Evolutionary conservation across 441 rosid species (phyloP), one percentile per base, ranked within the genome.

Genomic region (Viola pubescens): DNA sequence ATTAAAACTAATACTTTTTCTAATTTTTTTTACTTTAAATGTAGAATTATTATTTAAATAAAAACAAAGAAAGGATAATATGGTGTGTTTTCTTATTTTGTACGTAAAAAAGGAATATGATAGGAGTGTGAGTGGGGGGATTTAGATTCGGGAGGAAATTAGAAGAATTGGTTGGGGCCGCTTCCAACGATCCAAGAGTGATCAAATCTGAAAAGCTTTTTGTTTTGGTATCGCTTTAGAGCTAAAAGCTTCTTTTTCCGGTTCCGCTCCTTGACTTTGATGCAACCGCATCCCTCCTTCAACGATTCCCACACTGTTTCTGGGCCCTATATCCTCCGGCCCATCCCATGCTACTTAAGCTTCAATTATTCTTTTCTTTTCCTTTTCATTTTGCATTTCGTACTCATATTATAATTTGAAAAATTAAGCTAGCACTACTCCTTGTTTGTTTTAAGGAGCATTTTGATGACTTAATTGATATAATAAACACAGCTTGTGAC

Each of bases 91-190:
- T 37, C 53, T 54, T 48, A 40, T 0, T 40, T 12, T 1, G 5
- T 8, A 49, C 47, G 47, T 56, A 48, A 37, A 43, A 58, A 62
- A 47, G 62, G 74, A 73, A 73, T 73, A 73, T 70, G 19, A 16
- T 48, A 57, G 13, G 48, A 52, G 43, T 37, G 7, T 49, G 49
- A 5, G 0, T 13, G 54, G 55, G 37, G 9, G 55, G 57, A n/a
- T 60, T 56, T 57, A 54, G 76, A 65, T 72, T 68, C 69, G 14
- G 42, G 4, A 40, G 60, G 3, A 48, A 16, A 16, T 16, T 16
- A 16, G 19, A 16, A 16, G 19, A 16, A 16, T 16, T 16, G 19
- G 19, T 16, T 16, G 19, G 19, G 19, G 19, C 19, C 19, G 19
- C 19, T 16, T 16, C 19, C 19, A 16, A 16, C 19, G 19, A 63